phyloP scores from a whole-genome alignment of 139 green algal species.

The Coelastrella sp. region DNA sequence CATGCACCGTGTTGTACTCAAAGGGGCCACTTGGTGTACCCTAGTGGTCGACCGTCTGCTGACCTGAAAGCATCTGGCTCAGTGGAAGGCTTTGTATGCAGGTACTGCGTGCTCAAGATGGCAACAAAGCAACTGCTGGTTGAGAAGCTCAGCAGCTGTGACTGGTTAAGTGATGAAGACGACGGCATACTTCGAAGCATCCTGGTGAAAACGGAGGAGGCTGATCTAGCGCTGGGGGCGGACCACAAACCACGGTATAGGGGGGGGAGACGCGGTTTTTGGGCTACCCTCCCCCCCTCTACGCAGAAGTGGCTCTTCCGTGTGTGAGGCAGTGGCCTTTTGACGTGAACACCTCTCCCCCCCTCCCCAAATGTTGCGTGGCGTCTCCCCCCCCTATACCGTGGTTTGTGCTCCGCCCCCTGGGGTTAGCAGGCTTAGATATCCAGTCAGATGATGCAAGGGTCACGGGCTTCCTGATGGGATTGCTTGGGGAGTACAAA shows the following conservation, averaged over 20 bases:
- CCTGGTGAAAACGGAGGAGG: neutral
- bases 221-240: neutral
- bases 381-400: no score
- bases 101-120: neutral
- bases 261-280: no score
- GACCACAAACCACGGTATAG: no score
- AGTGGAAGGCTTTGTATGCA: neutral
- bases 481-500: neutral
- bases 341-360: no score
- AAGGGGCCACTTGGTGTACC: neutral
- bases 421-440: neutral
- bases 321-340: no score
- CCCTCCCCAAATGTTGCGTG: no score
- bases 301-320: no score
- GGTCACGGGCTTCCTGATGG: neutral
- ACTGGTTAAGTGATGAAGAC: neutral
- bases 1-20: neutral
- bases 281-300: no score
- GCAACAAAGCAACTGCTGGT: neutral
- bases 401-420: no score
- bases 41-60: neutral
- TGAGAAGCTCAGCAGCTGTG: neutral
- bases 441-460: neutral
- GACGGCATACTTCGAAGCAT: neutral
- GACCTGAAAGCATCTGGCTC: neutral